phyloP scores from a whole-genome alignment of 2,329 filamentous ascomycete species.

The Monosporascus ibericus region DNA sequence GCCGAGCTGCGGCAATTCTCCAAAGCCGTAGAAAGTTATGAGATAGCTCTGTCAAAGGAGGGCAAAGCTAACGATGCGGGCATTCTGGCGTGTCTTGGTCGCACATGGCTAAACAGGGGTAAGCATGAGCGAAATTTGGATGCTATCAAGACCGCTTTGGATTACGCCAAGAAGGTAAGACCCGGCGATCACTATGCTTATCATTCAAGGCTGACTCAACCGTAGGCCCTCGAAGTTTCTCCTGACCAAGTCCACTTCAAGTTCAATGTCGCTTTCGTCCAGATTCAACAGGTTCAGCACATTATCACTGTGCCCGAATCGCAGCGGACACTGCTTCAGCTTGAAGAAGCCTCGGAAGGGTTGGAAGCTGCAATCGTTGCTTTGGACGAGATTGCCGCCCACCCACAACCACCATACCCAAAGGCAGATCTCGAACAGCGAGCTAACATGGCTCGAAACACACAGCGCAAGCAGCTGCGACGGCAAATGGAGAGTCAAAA shows the following conservation, averaged over 20 bases:
- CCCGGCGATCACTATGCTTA: not conserved
- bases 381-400: conserved; percentile 56
- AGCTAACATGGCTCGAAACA: conserved; percentile 95
- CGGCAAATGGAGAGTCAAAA: conserved; percentile 77
- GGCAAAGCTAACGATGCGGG: conserved; percentile 66
- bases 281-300: conserved; percentile 84
- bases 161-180: conserved; percentile 57
- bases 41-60: conserved; percentile 74
- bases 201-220: conserved; percentile 15
- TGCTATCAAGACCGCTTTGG: conserved; percentile 50
- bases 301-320: conserved; percentile 70
- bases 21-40: conserved; percentile 92
- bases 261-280: conserved; percentile 97
- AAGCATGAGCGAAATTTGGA: conserved; percentile 55
- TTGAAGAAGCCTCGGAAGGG: conserved; percentile 72
- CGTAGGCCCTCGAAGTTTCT: conserved; percentile 65
- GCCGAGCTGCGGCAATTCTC: conserved; percentile 84
- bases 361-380: conserved; percentile 80
- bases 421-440: conserved; percentile 87
- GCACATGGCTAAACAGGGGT: conserved; percentile 79
- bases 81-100: conserved; percentile 79
- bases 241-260: conserved; percentile 86
- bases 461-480: conserved; percentile 86
- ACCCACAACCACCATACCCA: conserved; percentile 75
- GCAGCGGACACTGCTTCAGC: conserved; percentile 71